Evolutionary conservation across 805 yeast species (phyloP).

Genomic region (Wickerhamiella galacta): DNA sequence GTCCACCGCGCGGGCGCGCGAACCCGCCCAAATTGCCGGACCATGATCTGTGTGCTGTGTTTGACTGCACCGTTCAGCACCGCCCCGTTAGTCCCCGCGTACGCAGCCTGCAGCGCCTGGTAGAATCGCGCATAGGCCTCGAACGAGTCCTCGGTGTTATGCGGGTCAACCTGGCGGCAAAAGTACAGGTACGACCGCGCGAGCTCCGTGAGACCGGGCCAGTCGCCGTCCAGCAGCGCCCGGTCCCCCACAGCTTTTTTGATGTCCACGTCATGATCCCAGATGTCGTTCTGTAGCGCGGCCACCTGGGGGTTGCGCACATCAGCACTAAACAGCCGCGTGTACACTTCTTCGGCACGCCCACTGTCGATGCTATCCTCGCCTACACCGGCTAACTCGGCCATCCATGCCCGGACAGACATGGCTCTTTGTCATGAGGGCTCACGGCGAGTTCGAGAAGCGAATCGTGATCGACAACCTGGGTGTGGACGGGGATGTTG

Average conservation of each 20-base stretch:
- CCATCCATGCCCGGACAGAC: background rate
- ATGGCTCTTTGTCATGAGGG: too few species aligned
- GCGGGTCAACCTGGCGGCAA: slow-evolving; percentile 36
- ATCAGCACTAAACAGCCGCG: slow-evolving; percentile 17
- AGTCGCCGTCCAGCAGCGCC: slow-evolving; percentile 22
- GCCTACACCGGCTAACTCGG: background rate
- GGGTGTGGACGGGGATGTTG: too few species aligned
- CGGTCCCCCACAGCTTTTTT: slow-evolving; percentile 16
- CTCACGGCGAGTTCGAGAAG: too few species aligned
- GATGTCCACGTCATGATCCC: slow-evolving; percentile 12
- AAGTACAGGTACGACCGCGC: slow-evolving; percentile 31
- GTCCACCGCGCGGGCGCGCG: slow-evolving; percentile 23
- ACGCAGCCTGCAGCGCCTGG: slow-evolving; percentile 26
- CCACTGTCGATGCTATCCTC: background rate
- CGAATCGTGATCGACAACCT: too few species aligned
- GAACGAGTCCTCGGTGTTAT: slow-evolving; percentile 32
- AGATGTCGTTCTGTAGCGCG: slow-evolving; percentile 23
- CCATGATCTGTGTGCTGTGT: slow-evolving; percentile 3
- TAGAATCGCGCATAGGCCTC: slow-evolving; percentile 34
- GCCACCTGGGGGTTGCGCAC: slow-evolving; percentile 23
- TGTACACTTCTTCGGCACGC: background rate
- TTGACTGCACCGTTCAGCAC: slow-evolving; percentile 11
- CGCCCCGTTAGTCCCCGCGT: slow-evolving; percentile 19
- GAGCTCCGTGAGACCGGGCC: slow-evolving; percentile 33
- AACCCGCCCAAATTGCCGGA: slow-evolving; percentile 4